Conservation (phyloP, 1,284 basidiomycete species). For the Ustilago curta region DNA sequence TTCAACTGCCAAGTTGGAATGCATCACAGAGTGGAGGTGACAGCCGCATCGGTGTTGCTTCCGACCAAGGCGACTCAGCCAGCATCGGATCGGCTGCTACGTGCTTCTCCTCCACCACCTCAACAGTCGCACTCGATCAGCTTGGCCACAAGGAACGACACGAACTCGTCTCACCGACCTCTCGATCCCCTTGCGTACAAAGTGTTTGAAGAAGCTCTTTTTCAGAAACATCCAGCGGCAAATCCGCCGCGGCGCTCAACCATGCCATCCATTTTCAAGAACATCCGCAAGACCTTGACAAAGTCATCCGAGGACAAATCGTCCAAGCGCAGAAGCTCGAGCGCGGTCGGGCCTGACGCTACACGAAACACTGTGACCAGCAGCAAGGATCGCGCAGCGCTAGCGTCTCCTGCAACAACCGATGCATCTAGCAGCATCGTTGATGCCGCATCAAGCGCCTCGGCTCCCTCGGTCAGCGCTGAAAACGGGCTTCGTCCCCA, state of each 20-base stretch:
- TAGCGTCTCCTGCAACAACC: slow-evolving; percentile 10
- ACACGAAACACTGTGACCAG: not conserved
- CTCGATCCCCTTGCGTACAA: not conserved
- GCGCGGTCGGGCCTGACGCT: not conserved
- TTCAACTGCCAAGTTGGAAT: no score
- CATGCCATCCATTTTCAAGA: slow-evolving; percentile 45
- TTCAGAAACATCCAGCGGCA: not conserved
- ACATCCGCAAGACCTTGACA: slow-evolving; percentile 24
- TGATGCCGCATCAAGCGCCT: slow-evolving; percentile 11
- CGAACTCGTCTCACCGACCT: not conserved
- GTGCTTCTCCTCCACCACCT: no score
- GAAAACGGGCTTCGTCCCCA: slow-evolving; percentile 11
- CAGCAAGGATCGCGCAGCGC: not conserved
- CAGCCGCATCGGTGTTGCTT: no score
- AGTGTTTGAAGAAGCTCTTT: not conserved
- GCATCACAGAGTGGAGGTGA: no score
- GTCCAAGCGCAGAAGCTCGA: slow-evolving; percentile 12
- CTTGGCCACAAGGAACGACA: no score
- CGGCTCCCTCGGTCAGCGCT: not conserved
- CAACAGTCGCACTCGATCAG: no score
- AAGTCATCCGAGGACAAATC: slow-evolving; percentile 17
- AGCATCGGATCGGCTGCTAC: not conserved
- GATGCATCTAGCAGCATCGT: slow-evolving; percentile 8
- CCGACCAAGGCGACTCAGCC: not conserved
- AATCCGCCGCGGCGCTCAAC: not conserved